Conservation (phyloP, 2,329 filamentous ascomycete genomes). For the Fusarium nisikadoi region DNA sequence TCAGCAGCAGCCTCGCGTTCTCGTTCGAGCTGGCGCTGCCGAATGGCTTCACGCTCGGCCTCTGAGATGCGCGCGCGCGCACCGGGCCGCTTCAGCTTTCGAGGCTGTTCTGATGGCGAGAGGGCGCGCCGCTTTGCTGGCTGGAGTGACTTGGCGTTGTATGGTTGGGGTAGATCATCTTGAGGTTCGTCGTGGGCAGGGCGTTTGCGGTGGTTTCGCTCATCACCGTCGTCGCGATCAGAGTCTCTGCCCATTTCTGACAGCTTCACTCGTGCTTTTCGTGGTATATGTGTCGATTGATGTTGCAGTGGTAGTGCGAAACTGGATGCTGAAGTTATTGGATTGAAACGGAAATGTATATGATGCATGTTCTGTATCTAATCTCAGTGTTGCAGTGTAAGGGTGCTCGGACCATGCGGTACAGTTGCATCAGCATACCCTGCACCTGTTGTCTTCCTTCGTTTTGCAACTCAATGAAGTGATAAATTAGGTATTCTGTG, state of each 20-base stretch:
- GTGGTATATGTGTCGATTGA: background rate
- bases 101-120: slow-evolving; percentile 66
- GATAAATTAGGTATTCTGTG: background rate
- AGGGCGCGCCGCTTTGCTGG: slow-evolving; percentile 68
- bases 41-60: slow-evolving; percentile 73
- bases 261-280: background rate
- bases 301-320: slow-evolving; percentile 2
- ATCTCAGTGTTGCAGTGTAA: slow-evolving; percentile 7
- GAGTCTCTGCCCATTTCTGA: slow-evolving; percentile 33
- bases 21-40: slow-evolving; percentile 69
- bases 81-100: slow-evolving; percentile 76
- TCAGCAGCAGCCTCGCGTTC: slow-evolving; percentile 56
- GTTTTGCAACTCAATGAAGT: background rate
- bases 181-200: slow-evolving; percentile 49
- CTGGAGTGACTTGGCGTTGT: slow-evolving; percentile 68
- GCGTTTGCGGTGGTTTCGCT: slow-evolving; percentile 46
- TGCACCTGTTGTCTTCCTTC: slow-evolving; percentile 17
- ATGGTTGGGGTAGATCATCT: slow-evolving; percentile 66
- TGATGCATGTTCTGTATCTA: slow-evolving; percentile 17
- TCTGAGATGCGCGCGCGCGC: slow-evolving; percentile 74
- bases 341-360: slow-evolving; percentile 2
- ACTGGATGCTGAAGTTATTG: background rate
- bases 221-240: slow-evolving; percentile 21
- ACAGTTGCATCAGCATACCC: slow-evolving; percentile 8
- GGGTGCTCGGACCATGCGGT: slow-evolving; percentile 27